These are phyloP conservation scores for Tricladium varicosporioides DNA, from an alignment of 2,329 filamentous ascomycete genomes.

Conservation along the genomic window DNA sequence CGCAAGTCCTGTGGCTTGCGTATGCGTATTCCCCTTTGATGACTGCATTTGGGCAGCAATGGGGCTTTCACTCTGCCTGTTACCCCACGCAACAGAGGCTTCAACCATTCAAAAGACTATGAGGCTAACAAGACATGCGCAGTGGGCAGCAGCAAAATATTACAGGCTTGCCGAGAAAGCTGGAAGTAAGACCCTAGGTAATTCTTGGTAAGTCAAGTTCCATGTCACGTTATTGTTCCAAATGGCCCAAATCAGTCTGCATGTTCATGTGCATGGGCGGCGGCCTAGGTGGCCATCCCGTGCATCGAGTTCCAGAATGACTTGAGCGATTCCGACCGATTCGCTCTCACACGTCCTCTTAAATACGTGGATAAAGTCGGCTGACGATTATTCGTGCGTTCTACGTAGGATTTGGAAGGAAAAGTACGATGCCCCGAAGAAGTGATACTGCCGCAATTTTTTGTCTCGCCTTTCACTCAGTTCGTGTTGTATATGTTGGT, in stretches of 20 bases:
- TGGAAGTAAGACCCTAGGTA: slow-evolving; percentile 87
- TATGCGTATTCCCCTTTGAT: slow-evolving; percentile 20
- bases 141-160: slow-evolving; percentile 84
- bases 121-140: slow-evolving; percentile 44
- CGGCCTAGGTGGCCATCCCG: slow-evolving; percentile 14
- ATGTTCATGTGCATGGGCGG: slow-evolving; percentile 17
- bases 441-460: slow-evolving; percentile 12
- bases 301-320: slow-evolving; percentile 35
- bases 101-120: slow-evolving; percentile 33
- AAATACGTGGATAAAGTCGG: slow-evolving; percentile 14
- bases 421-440: slow-evolving; percentile 62
- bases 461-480: neutral
- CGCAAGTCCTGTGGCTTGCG: slow-evolving; percentile 30
- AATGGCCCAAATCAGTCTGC: neutral
- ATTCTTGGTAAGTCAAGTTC: slow-evolving; percentile 75
- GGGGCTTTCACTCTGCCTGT: slow-evolving; percentile 25
- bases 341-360: slow-evolving; percentile 18
- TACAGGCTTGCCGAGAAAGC: slow-evolving; percentile 87
- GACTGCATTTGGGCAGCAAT: slow-evolving; percentile 46
- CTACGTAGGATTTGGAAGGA: slow-evolving; percentile 83
- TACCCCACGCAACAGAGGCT: slow-evolving; percentile 21
- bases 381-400: slow-evolving; percentile 14
- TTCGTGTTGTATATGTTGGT: neutral
- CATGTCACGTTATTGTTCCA: slow-evolving; percentile 18
- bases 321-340: slow-evolving; percentile 24